Base-by-base conservation (phyloP, 1,284 basidiomycete genomes). In the Cutaneotrichosporon sp. region DNA sequence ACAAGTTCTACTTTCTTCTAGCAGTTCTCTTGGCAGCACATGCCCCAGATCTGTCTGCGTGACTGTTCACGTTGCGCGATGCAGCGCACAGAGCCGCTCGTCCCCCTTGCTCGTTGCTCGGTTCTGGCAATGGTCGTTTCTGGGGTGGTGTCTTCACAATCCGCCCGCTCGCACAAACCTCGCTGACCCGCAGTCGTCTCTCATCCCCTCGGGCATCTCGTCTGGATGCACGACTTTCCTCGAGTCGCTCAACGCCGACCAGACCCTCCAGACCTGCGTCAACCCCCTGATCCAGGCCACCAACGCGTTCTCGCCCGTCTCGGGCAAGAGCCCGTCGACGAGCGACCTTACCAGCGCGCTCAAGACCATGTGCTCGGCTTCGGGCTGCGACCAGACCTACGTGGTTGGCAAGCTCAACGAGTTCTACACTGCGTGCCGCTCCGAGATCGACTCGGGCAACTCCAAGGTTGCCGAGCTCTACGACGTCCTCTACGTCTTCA, bases 401-500 rank as follows among this genome's bases (percentile, higher is more conserved):
- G 77, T 95, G 70, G 84, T 87, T 54, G 62, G 80, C 38, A 82
- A 85, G 69, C 85, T 97, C 60, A 80, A 84, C 56, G 67, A 81
- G 18, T 94, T 95, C 81, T 87, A 87, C 76, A 69, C 82, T 13
- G 83, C 84, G 8, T 97, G 93, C 82, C 64, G 79, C 2, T 59
- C 73, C 27, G 93, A 95, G 80, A 81, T 97, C 67, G 73, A 76
- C 54, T 80, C 73, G 68, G 51, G 51, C 42, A 75, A 79, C 60
- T 69, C 74, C 20, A 61, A 75, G 27, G 87, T 93, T 53, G 74
- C 85, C 70, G 71, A 78, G 42, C 79, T 85, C 4, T 97, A 95
- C 81, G 93, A 95, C 75, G 81, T 86, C 49, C 81, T 95, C 49
- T 97, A 91, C 82, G 69, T 84, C 64, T 67, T 92, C 56, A 69